These are phyloP conservation scores for Mycena filopes DNA, from an alignment of 768 basidiomycete genomes.

Conservation along the genomic window DNA sequence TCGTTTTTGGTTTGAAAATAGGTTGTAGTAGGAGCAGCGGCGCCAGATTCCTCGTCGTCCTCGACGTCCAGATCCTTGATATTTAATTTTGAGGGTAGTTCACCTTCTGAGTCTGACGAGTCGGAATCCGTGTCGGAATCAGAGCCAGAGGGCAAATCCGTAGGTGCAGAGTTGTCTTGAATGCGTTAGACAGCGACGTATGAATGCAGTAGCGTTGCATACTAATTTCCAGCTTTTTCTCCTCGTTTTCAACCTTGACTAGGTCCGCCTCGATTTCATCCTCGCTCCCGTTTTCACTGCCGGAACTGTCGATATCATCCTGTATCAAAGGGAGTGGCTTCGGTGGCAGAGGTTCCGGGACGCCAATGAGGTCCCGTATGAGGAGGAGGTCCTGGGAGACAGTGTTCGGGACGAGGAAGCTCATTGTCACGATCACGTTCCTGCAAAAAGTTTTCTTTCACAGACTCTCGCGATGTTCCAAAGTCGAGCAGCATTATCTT, in stretches of 20 bases:
- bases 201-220: slow-evolving; percentile 28
- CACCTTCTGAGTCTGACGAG: slow-evolving; percentile 34
- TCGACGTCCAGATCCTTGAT: slow-evolving; percentile 43
- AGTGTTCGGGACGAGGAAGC: slow-evolving; percentile 69
- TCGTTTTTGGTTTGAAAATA: slow-evolving; percentile 80
- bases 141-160: slow-evolving; percentile 51
- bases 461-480: slow-evolving; percentile 12
- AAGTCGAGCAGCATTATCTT: slow-evolving; percentile 27
- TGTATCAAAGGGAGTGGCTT: slow-evolving; percentile 26
- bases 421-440: slow-evolving; percentile 36
- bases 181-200: slow-evolving; percentile 19
- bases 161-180: slow-evolving; percentile 37
- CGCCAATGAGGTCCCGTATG: slow-evolving; percentile 73
- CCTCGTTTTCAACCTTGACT: slow-evolving; percentile 55
- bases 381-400: slow-evolving; percentile 81
- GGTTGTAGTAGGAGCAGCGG: slow-evolving; percentile 48
- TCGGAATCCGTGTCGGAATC: slow-evolving; percentile 53
- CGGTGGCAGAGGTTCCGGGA: slow-evolving; percentile 29
- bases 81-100: slow-evolving; percentile 22
- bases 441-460: not conserved
- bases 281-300: slow-evolving; percentile 69
- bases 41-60: slow-evolving; percentile 61
- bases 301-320: slow-evolving; percentile 64
- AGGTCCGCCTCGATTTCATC: slow-evolving; percentile 79
- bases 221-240: slow-evolving; percentile 34